phyloP scores from a whole-genome alignment of 306 rosid genomes.

The Cicer bijugum region DNA sequence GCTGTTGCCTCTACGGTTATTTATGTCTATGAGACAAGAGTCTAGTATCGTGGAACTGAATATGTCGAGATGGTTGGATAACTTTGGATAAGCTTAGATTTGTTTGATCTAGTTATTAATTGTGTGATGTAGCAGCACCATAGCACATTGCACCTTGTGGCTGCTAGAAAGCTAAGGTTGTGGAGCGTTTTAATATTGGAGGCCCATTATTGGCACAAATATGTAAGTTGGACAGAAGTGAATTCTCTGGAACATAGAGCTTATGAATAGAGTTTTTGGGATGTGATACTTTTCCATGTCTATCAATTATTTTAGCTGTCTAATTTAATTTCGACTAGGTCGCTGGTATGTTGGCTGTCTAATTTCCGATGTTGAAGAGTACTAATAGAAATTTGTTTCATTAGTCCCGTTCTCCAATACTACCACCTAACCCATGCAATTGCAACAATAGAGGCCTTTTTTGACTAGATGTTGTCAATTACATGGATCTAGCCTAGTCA shows the following conservation, averaged over 20 bases:
- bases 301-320: neutral
- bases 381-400: neutral
- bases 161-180: neutral
- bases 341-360: neutral
- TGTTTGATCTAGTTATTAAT: neutral
- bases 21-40: neutral
- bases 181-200: neutral
- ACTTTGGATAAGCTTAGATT: conserved; percentile 19
- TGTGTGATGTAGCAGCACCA: neutral
- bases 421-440: neutral
- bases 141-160: neutral
- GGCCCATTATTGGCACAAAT: neutral
- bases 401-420: conserved; percentile 1
- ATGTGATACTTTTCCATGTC: neutral
- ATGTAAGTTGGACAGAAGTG: conserved; percentile 1
- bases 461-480: neutral
- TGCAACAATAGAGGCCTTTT: neutral
- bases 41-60: neutral
- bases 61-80: conserved; percentile 22
- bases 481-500: neutral
- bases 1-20: neutral
- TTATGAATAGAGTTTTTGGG: conserved; percentile 15
- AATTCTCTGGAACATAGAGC: conserved; percentile 1
- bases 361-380: neutral
- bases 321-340: neutral